Percentiles rank a stretch among this genome's conserved stretches.
phyloP scores from a whole-genome alignment of 2,329 filamentous ascomycete species.

The Nannizziopsis arthrosporioides region DNA sequence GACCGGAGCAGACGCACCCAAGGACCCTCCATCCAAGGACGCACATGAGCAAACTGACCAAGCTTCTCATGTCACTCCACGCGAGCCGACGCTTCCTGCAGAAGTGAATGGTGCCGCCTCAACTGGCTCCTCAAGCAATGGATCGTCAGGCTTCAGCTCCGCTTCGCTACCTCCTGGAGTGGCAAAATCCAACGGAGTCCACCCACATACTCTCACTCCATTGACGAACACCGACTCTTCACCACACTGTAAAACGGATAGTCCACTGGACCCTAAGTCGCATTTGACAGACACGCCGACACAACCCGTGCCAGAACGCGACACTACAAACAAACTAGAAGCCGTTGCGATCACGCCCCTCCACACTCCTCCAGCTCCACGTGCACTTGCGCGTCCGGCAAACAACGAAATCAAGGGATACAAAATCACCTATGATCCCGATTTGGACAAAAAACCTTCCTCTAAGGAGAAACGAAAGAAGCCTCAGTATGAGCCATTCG shows the following conservation, averaged over 20 bases:
- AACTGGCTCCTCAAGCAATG: conserved; percentile 59
- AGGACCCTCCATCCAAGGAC: neutral
- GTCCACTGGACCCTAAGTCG: conserved; percentile 32
- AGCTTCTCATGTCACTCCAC: neutral
- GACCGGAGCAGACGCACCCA: conserved; percentile 4
- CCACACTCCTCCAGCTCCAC: conserved; percentile 35
- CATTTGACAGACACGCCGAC: conserved; percentile 18
- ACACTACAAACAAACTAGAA: conserved; percentile 22
- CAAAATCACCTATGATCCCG: conserved; percentile 52
- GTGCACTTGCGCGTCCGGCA: conserved; percentile 40
- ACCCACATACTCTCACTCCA: conserved; percentile 48
- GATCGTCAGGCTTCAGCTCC: conserved; percentile 59
- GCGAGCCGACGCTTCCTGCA: conserved; percentile 15
- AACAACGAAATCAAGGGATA: conserved; percentile 45
- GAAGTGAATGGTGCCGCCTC: conserved; percentile 56
- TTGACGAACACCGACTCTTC: conserved; percentile 57
- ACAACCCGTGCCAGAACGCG: conserved; percentile 17
- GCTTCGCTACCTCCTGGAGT: conserved; percentile 41
- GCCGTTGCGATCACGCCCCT: conserved; percentile 29
- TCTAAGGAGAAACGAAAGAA: conserved; percentile 46
- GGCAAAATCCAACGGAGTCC: conserved; percentile 45
- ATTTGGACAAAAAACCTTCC: conserved; percentile 46
- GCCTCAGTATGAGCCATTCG: conserved; percentile 42
- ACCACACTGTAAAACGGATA: conserved; percentile 45
- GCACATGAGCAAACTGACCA: neutral